Evolutionary conservation across 2,329 filamentous ascomycete species (phyloP), one percentile per base, ranked within the genome.

Genomic region (Orbilia brochopaga): DNA sequence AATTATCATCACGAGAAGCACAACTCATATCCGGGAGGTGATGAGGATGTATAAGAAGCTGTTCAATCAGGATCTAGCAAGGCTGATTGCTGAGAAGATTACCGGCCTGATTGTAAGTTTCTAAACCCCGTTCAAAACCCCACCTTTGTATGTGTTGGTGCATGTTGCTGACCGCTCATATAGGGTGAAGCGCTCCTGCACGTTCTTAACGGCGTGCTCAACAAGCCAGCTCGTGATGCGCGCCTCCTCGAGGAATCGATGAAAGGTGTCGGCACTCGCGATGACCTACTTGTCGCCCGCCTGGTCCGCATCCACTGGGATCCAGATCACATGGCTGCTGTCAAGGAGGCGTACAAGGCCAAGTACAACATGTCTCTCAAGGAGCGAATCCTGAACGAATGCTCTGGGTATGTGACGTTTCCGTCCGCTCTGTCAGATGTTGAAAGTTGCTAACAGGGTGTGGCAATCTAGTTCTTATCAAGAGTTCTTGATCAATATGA

Each of bases 151-250:
- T n/a, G n/a, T n/a, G 27, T 37, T 46, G 56, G 21, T 30, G 35
- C 27, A 44, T 56, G 32, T 35, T 32, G 52, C 10, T 23, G 24
- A 32, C 24, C 24, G 30, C 19, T 42, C 50, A 32, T 61, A 6
- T 75, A 97, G 92, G 94, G 94, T 74, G 94, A 99, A 81, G 87
- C 96, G 19, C 87, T 97, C 40, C 91, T 92, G 0, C 94, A 97
- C 80, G 91, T 97, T 76, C 88, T 99, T 77, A 97, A 97, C 81
- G 94, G 94, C 77, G 88, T 96, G 65, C 96, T 97, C 82, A 97
- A 97, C 81, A 90, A 90, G 69, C 92, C 94, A 4, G 91, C 96
- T 74, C 90, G 94, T 62, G 94, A 97, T 79, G 91, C 93, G 1
- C 85, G 97, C 40, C 87, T 97, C 1, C 83, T 99, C 1, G 88